Base-by-base conservation (phyloP, 1,284 basidiomycete genomes). In the Ustilago curta region DNA sequence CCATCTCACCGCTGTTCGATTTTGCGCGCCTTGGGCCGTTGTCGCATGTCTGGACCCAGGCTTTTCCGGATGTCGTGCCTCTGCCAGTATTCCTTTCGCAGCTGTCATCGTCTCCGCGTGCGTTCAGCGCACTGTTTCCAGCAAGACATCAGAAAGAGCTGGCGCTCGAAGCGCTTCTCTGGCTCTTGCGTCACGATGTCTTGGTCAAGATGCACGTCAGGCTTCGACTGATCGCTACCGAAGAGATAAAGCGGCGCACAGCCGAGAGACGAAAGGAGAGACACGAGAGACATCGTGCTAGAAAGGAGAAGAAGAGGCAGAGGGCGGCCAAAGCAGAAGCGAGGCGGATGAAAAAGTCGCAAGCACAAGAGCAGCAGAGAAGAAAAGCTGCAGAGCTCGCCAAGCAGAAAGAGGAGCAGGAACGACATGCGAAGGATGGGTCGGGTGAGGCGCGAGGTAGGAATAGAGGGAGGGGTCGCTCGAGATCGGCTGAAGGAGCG, bases 111-210 rank as follows among this genome's bases (percentile, higher is more conserved):
- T 54, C 67, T 1, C 56, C 63, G 8, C 57, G 66, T 9, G 72
- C 81, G 5, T 71, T 78, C 35, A 60, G 57, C 21, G 49, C 76
- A 1, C 65, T 71, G 18, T 76, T 79, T 53, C 62, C 74, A 12
- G 62, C 66, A 8, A 49, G 74, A 18, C 63, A 76, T 27, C 61
- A 75, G 42, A 62, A 62, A 14, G 55, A 89, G 16, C 85, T 90
- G 44, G 96, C 93, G 82, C 89, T 92, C 60, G 90, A 93, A 43
- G 91, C 95, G 39, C 89, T 98, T n/a, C 86, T 92, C 47, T 99
- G 95, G 95, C 90, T 98, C 87, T 88, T 99, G 40, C 91, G 93
- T 73, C 90, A 91, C 53, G 93, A 93, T 76, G 88, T 98, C 64
- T 87, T 97, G 23, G 89, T 93, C 59, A 93, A 93, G 35, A 88